Conservation (phyloP, 805 yeast species). For the Starmerella vitae region DNA sequence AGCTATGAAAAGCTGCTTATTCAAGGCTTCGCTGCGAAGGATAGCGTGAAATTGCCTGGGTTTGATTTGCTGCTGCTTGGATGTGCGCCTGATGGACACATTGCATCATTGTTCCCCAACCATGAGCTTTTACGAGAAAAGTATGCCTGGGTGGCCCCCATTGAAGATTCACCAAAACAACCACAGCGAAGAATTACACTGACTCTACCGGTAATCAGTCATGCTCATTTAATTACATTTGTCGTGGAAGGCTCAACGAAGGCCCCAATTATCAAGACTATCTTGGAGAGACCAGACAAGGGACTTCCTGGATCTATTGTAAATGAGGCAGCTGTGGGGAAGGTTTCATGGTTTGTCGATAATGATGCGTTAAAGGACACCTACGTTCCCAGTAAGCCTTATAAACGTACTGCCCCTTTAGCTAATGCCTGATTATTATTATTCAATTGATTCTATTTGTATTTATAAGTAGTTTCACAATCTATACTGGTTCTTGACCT, state of each 20-base stretch:
- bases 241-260: conserved; percentile 94
- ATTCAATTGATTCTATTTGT: too few species aligned
- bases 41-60: conserved; percentile 88
- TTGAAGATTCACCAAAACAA: conserved; percentile 79
- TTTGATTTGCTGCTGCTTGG: conserved; percentile 85
- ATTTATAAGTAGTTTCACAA: too few species aligned
- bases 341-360: conserved; percentile 95
- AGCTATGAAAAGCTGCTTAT: conserved; percentile 75
- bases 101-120: conserved; percentile 90
- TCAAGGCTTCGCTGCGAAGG: conserved; percentile 87
- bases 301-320: conserved; percentile 89
- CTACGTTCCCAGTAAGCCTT: conserved; percentile 55
- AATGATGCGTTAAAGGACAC: conserved; percentile 80
- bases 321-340: conserved; percentile 92
- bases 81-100: conserved; percentile 98
- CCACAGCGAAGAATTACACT: conserved; percentile 77
- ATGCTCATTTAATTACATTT: conserved; percentile 80
- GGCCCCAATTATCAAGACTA: conserved; percentile 79
- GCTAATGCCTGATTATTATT: neutral
- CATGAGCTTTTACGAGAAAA: conserved; percentile 79
- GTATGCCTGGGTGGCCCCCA: conserved; percentile 91
- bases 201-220: conserved; percentile 89
- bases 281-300: conserved; percentile 94
- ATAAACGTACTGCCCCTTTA: conserved; percentile 38
- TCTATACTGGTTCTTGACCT: conserved; percentile 46